Evolutionary conservation across 2,329 filamentous ascomycete species (phyloP), one percentile per base, ranked within the genome.

Genomic region (Scopulariopsis brevicaulis): DNA sequence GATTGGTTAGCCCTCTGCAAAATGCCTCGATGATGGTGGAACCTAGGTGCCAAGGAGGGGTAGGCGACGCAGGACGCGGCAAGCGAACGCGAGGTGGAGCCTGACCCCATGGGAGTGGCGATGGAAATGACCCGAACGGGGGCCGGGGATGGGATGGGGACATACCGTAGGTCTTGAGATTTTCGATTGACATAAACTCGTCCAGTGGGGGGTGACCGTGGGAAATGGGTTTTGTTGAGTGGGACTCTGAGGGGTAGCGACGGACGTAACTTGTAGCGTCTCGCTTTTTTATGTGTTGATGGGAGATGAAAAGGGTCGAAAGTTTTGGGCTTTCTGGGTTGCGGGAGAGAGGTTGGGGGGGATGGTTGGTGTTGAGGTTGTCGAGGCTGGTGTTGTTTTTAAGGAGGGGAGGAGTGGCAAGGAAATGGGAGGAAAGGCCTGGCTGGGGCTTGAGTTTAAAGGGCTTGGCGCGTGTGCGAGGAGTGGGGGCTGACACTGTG

Each of bases 151-250:
- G 35, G 11, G 20, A 32, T 18, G 59, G n/a, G 24, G 22, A 81
- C 89, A 73, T 79, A 94, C 89, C 89, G 86, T 90, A 90, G 82
- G 87, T 86, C 85, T 94, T 94, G 79, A 95, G 88, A 84, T 95
- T 95, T 91, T 94, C 89, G 89, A 94, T 94, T 85, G 90, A 94
- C 90, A 94, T 94, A 92, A 90, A 92, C 87, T 88, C 86, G 85
- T 80, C 80, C 83, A 84, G 85, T 82, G 71, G 69, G 76, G 79
- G 80, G 77, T 75, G 67, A 72, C 73, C 68, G 72, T 72, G 76
- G 79, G 77, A 80, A 75, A 80, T 71, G 73, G 75, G 73, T 77
- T 75, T 71, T 74, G 65, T 71, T 61, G 66, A 64, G 67, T 61
- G 64, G 68, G 65, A 64, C 56, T 58, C 51, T 63, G 67, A 63